Percentiles rank a stretch among this genome's conserved stretches.
Conservation (phyloP, 1,139 yeast species). For the Taphrina communis region DNA sequence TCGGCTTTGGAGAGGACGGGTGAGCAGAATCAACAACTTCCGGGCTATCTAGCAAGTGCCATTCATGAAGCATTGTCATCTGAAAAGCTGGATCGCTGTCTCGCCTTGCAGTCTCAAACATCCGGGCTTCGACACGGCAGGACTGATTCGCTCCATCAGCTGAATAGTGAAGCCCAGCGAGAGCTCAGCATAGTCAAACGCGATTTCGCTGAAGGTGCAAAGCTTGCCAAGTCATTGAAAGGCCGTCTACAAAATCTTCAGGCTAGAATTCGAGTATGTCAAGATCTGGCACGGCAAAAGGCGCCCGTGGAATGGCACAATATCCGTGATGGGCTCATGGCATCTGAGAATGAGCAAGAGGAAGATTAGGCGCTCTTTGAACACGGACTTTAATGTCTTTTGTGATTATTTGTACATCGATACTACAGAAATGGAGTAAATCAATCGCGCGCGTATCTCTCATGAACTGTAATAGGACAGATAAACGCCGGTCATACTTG, state of each 20-base stretch:
- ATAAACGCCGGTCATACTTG: too few relatives aligned
- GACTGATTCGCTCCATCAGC: slow-evolving; percentile 2
- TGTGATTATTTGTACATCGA: too few relatives aligned
- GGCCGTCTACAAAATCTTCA: slow-evolving; percentile 20
- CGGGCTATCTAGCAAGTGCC: slow-evolving; percentile 18
- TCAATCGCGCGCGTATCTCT: too few relatives aligned
- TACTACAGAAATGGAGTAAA: too few relatives aligned
- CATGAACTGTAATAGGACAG: too few relatives aligned
- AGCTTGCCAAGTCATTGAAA: slow-evolving; percentile 21
- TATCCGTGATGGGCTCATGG: slow-evolving; percentile 16
- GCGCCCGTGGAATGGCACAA: slow-evolving; percentile 34
- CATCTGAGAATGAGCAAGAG: neutral
- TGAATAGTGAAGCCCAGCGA: slow-evolving; percentile 8
- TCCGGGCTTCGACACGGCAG: slow-evolving; percentile 25
- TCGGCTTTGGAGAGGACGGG: slow-evolving; percentile 5
- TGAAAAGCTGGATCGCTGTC: slow-evolving; percentile 28
- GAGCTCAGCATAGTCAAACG: slow-evolving; percentile 21
- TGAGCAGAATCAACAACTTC: slow-evolving; percentile 1
- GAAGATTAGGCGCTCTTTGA: neutral
- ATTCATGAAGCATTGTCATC: slow-evolving; percentile 26
- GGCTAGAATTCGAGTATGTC: slow-evolving; percentile 25
- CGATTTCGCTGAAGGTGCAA: slow-evolving; percentile 28
- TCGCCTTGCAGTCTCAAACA: slow-evolving; percentile 32
- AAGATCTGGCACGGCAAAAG: slow-evolving; percentile 18
- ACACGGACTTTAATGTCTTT: too few relatives aligned